These are phyloP conservation scores for Bruguiera sexangula DNA, from an alignment of 345 rosid species.

Conservation along the genomic window DNA sequence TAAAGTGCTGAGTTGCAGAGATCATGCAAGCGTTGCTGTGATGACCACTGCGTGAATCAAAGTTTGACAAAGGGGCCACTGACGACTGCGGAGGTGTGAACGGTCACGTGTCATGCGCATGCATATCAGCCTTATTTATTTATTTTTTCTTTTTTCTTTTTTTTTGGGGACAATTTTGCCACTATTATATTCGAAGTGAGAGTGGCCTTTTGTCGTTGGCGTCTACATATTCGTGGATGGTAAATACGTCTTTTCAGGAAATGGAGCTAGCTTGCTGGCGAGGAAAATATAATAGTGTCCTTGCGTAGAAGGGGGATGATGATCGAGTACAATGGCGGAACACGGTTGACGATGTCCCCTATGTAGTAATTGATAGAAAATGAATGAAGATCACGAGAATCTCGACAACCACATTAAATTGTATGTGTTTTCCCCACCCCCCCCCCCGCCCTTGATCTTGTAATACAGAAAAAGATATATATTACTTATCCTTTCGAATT, in stretches of 20 bases:
- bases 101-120: not conserved
- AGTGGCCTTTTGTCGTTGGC: not conserved
- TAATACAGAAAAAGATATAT: no score
- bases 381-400: constrained; percentile 40
- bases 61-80: constrained; percentile 4
- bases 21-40: constrained; percentile 49
- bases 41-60: constrained; percentile 45
- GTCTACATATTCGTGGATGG: not conserved
- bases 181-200: not conserved
- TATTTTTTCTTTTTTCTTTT: no score
- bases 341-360: constrained; percentile 16
- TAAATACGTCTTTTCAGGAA: not conserved
- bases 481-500: not conserved
- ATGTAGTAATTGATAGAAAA: not conserved
- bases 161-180: constrained; percentile 7
- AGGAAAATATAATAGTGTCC: not conserved
- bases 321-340: constrained; percentile 13
- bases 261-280: not conserved
- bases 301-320: not conserved
- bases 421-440: not conserved
- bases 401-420: constrained; percentile 33
- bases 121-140: not conserved
- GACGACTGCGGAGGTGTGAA: no score
- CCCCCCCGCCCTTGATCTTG: not conserved
- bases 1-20: constrained; percentile 65